Percentiles rank a stretch among this genome's conserved stretches.
Conservation (phyloP, 2,329 filamentous ascomycete species). For the Neofusicoccum sp. region DNA sequence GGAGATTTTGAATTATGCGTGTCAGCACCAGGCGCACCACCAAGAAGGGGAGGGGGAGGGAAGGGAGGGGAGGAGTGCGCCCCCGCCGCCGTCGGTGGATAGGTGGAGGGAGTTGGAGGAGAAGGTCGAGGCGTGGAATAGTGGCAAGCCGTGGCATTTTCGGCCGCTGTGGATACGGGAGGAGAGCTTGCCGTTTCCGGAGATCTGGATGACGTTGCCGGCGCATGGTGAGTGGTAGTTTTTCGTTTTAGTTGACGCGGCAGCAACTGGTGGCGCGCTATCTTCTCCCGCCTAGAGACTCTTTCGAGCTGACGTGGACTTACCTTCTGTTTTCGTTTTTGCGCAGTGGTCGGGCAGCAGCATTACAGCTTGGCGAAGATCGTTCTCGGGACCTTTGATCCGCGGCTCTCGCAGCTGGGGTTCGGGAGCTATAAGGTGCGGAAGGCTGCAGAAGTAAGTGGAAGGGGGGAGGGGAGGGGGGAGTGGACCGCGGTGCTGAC, state of each 20-base stretch:
- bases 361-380: constrained; percentile 18
- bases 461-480: not conserved
- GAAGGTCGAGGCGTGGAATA: constrained; percentile 37
- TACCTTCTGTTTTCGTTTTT: too few species aligned
- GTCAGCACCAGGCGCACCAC: constrained; percentile 26
- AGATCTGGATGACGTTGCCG: constrained; percentile 19
- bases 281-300: too few species aligned
- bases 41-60: not conserved
- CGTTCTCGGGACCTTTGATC: constrained; percentile 7
- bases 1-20: constrained; percentile 31
- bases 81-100: constrained; percentile 26
- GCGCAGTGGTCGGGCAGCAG: constrained; percentile 15
- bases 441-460: constrained; percentile 13
- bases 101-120: constrained; percentile 33
- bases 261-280: too few species aligned
- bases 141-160: constrained; percentile 36
- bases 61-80: not conserved
- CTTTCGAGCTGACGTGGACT: too few species aligned
- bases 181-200: constrained; percentile 9
- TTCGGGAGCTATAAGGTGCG: constrained; percentile 12
- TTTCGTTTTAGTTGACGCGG: too few species aligned
- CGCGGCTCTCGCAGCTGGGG: constrained; percentile 8
- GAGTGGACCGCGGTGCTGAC: too few species aligned
- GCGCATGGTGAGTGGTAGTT: constrained; percentile 3
- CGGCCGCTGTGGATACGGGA: constrained; percentile 25